Conservation (phyloP, 1,139 yeast species). For the Kodamaea arcana region DNA sequence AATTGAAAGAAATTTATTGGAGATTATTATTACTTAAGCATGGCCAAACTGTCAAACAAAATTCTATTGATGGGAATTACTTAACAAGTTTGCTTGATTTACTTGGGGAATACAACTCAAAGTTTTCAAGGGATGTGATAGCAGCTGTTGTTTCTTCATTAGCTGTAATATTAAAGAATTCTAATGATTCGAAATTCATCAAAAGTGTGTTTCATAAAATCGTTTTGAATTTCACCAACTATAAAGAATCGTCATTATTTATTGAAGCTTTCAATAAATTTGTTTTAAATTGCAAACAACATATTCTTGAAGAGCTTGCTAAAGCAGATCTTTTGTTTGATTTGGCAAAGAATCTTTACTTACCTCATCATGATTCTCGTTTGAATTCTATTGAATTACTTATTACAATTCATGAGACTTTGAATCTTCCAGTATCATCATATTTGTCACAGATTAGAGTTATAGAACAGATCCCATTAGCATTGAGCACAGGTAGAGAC, state of each 20-base stretch:
- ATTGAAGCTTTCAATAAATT: conserved; percentile 17
- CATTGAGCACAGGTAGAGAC: conserved; percentile 70
- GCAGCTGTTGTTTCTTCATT: conserved; percentile 14
- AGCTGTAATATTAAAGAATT: conserved; percentile 7
- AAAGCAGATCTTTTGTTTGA: conserved; percentile 3
- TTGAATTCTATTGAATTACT: conserved; percentile 41
- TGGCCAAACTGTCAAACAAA: conserved; percentile 10
- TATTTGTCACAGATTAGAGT: conserved; percentile 41
- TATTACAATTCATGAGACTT: conserved; percentile 22
- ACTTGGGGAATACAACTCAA: conserved; percentile 10
- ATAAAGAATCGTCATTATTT: conserved; percentile 20
- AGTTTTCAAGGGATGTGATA: conserved; percentile 17
- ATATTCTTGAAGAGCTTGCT: conserved; percentile 1
- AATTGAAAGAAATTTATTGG: conserved; percentile 36
- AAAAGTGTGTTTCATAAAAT: conserved; percentile 7
- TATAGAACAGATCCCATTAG: conserved; percentile 72
- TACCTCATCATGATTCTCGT: conserved; percentile 48
- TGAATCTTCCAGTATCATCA: conserved; percentile 28
- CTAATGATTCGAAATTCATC: conserved; percentile 2
- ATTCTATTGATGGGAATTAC: conserved; percentile 8
- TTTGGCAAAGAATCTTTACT: conserved; percentile 33
- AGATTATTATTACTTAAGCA: conserved; percentile 28
- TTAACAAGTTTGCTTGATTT: conserved; percentile 11
- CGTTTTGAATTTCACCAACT: conserved; percentile 11
- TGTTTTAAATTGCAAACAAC: conserved; percentile 8